Conservation (phyloP, 768 basidiomycete genomes). For the Myochromella boudieri region DNA sequence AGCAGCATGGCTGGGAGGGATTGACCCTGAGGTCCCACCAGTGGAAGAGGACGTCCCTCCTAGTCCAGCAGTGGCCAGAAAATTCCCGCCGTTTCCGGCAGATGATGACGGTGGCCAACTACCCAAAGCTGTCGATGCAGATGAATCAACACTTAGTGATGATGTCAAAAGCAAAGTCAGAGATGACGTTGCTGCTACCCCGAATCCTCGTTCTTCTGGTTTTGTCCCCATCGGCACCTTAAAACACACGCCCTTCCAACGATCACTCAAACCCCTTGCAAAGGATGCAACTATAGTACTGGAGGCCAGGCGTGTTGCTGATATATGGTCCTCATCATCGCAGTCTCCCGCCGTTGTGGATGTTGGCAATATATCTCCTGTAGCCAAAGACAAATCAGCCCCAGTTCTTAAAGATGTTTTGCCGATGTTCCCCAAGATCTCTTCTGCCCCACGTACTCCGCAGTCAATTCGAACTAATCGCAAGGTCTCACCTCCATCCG, state of each 20-base stretch:
- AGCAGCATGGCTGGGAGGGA: conserved; percentile 74
- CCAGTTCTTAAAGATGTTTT: conserved; percentile 8
- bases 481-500: conserved; percentile 35
- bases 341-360: neutral
- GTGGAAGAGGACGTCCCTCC: conserved; percentile 47
- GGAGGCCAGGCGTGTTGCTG: conserved; percentile 37
- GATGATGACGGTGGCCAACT: neutral
- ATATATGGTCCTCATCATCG: conserved; percentile 34
- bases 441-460: conserved; percentile 20
- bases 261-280: conserved; percentile 19
- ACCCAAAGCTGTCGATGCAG: neutral
- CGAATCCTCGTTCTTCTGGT: conserved; percentile 76
- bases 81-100: conserved; percentile 3
- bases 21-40: conserved; percentile 58
- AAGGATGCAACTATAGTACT: conserved; percentile 31
- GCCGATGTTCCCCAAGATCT: conserved; percentile 22
- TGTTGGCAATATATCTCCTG: neutral
- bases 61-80: conserved; percentile 24
- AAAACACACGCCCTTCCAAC: conserved; percentile 38
- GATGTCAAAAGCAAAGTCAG: neutral
- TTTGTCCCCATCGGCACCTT: conserved; percentile 67
- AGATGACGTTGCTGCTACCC: conserved; percentile 34
- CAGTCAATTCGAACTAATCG: conserved; percentile 37
- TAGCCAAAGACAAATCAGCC: neutral
- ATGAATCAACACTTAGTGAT: conserved; percentile 2